Percentiles rank a stretch among this genome's conserved stretches.
These are phyloP conservation scores for Magnusiomyces paraingens DNA, from an alignment of 1,139 yeast genomes.

Conservation along the genomic window DNA sequence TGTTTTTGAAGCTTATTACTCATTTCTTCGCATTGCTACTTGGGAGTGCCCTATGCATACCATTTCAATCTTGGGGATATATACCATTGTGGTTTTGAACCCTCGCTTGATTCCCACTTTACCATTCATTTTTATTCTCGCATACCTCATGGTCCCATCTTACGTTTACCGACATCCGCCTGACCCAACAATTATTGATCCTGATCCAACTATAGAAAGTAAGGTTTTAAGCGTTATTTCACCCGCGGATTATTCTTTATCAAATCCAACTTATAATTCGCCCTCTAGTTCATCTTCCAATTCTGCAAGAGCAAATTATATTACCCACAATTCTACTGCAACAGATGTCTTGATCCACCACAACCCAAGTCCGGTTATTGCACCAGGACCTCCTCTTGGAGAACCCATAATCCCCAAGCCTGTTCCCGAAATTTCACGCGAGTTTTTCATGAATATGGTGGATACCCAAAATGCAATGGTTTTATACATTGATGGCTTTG, in stretches of 20 bases:
- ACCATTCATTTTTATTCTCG: constrained; percentile 51
- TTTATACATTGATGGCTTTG: constrained; percentile 60
- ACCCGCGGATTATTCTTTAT: neutral
- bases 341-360: constrained; percentile 1
- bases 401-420: constrained; percentile 57
- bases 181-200: constrained; percentile 22
- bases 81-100: constrained; percentile 54
- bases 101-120: constrained; percentile 50
- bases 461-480: constrained; percentile 81
- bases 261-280: neutral
- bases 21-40: constrained; percentile 49
- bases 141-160: constrained; percentile 62
- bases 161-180: constrained; percentile 45
- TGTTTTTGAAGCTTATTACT: constrained; percentile 42
- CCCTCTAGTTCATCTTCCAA: neutral
- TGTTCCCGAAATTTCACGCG: constrained; percentile 71
- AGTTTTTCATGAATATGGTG: constrained; percentile 69
- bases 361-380: constrained; percentile 40
- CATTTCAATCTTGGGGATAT: constrained; percentile 47
- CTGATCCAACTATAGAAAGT: neutral
- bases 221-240: neutral
- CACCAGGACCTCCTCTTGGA: constrained; percentile 47
- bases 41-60: constrained; percentile 67
- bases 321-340: constrained; percentile 27
- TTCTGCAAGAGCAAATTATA: constrained; percentile 21